These are phyloP conservation scores for Calonectria multiphialidica DNA, from an alignment of 2,329 filamentous ascomycete genomes.

Conservation along the genomic window DNA sequence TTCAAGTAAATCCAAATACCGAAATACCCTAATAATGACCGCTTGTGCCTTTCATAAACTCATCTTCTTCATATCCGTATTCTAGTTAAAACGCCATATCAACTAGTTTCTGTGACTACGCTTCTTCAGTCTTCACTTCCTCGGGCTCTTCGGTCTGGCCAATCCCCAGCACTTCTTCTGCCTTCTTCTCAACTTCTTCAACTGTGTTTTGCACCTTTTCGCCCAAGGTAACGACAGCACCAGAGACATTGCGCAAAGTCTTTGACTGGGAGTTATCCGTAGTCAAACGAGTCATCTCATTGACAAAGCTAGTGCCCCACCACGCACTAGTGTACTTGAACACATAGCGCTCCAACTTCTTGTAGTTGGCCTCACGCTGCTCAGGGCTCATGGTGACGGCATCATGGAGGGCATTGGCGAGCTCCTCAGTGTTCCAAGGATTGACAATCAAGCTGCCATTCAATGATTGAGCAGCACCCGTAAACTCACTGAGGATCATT, in stretches of 20 bases:
- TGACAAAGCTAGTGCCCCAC: slow-evolving; percentile 95
- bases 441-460: slow-evolving; percentile 96
- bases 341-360: slow-evolving; percentile 93
- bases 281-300: slow-evolving; percentile 75
- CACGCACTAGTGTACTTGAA: slow-evolving; percentile 98
- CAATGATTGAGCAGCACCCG: slow-evolving; percentile 92
- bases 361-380: slow-evolving; percentile 86
- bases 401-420: slow-evolving; percentile 93
- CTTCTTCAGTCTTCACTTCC: slow-evolving; percentile 22
- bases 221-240: slow-evolving; percentile 50
- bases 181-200: slow-evolving; percentile 37
- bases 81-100: slow-evolving; percentile 17
- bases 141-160: slow-evolving; percentile 35
- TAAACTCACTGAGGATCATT: slow-evolving; percentile 96
- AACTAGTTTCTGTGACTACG: slow-evolving; percentile 1
- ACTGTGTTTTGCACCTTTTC: slow-evolving; percentile 43
- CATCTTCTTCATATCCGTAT: slow-evolving; percentile 34
- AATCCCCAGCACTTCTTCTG: slow-evolving; percentile 24
- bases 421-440: slow-evolving; percentile 97
- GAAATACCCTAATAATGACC: slow-evolving; percentile 33
- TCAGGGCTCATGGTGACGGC: slow-evolving; percentile 97
- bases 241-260: slow-evolving; percentile 56
- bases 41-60: slow-evolving; percentile 41
- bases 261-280: slow-evolving; percentile 53
- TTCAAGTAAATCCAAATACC: slow-evolving; percentile 27